Conservation (phyloP, 345 rosid genomes). For the Stellera chamaejasme region DNA sequence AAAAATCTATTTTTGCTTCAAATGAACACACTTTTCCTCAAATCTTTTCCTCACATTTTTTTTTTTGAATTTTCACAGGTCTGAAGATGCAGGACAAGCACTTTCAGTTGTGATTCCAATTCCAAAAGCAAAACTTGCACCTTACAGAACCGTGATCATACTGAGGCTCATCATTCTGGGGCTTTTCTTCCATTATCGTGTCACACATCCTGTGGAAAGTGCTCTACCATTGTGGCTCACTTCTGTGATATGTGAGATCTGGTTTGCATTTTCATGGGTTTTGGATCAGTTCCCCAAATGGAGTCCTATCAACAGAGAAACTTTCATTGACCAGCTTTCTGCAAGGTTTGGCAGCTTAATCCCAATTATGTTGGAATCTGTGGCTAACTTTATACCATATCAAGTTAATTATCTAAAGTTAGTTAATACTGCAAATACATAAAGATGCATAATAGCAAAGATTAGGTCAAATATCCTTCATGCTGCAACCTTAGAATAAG, state of each 20-base stretch:
- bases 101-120: slow-evolving; percentile 65
- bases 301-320: slow-evolving; percentile 70
- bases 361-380: too few species aligned
- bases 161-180: slow-evolving; percentile 75
- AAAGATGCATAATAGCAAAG: too few species aligned
- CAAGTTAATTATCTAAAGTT: too few species aligned
- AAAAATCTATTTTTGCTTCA: too few species aligned
- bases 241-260: slow-evolving; percentile 96
- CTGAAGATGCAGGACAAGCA: slow-evolving; percentile 50
- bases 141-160: slow-evolving; percentile 72
- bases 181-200: slow-evolving; percentile 87
- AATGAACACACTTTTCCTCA: too few species aligned
- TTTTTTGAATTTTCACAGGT: slow-evolving; percentile 27
- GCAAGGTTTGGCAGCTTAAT: slow-evolving; percentile 48
- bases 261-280: slow-evolving; percentile 99
- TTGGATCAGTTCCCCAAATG: slow-evolving; percentile 99
- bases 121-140: slow-evolving; percentile 53
- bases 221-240: slow-evolving; percentile 84
- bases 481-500: too few species aligned
- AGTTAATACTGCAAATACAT: too few species aligned
- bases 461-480: too few species aligned
- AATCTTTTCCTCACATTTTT: not conserved
- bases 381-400: too few species aligned
- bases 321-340: slow-evolving; percentile 63
- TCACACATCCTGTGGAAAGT: slow-evolving; percentile 89